phyloP scores from a whole-genome alignment of 176 grass and related monocot genomes.

The Saccharum officinarum region DNA sequence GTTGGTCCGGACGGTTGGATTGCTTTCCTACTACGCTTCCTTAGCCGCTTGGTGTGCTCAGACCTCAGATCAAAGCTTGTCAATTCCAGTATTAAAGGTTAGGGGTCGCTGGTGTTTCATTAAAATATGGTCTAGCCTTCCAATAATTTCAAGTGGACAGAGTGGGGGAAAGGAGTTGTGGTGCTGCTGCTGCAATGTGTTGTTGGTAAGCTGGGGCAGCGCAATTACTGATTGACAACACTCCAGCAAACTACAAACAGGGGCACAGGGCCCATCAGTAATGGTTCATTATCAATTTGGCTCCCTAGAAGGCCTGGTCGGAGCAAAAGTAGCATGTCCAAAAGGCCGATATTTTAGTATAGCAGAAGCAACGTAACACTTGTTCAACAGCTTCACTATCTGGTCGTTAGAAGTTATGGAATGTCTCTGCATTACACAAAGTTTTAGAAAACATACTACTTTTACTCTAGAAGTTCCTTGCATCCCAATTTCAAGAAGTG shows the following conservation, averaged over 20 bases:
- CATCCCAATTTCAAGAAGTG: neutral
- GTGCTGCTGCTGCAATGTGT: neutral
- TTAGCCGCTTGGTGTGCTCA: neutral
- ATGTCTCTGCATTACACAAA: neutral
- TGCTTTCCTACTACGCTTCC: neutral
- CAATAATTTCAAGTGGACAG: neutral
- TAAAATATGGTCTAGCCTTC: neutral
- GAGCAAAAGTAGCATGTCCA: neutral
- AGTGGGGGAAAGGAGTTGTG: neutral
- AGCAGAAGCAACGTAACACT: slow-evolving; percentile 2
- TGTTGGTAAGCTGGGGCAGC: neutral
- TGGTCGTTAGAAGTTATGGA: neutral
- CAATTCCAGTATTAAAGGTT: neutral
- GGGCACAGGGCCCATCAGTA: neutral
- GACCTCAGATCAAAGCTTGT: neutral
- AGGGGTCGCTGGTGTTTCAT: neutral
- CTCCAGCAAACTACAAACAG: neutral
- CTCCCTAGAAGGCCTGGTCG: neutral
- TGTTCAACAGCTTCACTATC: neutral
- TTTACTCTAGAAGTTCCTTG: neutral
- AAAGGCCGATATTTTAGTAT: neutral
- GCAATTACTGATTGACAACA: neutral
- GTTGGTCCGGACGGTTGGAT: slow-evolving; percentile 34
- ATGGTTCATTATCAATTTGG: neutral
- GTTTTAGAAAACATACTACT: neutral